Percentiles rank a stretch among this genome's conserved stretches.
Conservation (phyloP, 2,329 filamentous ascomycete species). For the Thielaviopsis ethacetica region DNA sequence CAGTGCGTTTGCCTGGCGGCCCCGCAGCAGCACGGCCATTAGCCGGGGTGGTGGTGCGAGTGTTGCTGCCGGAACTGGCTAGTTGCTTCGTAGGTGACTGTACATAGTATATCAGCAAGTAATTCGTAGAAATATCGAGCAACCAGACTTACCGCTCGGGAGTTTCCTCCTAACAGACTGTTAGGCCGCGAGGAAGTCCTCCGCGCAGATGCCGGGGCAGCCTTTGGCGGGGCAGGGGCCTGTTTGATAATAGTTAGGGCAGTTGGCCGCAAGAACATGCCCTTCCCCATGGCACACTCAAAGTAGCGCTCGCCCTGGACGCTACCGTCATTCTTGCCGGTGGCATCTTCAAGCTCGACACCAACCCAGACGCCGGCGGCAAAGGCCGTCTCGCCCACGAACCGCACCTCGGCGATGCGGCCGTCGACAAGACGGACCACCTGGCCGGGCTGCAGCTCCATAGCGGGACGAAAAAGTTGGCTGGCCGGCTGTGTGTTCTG, state of each 20-base stretch:
- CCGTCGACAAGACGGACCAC: conserved; percentile 61
- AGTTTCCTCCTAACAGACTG: conserved; percentile 24
- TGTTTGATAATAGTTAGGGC: conserved; percentile 46
- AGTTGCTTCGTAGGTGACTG: conserved; percentile 66
- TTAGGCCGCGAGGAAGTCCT: conserved; percentile 29
- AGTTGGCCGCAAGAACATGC: conserved; percentile 71
- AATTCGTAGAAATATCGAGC: neutral
- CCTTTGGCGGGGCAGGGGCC: conserved; percentile 24
- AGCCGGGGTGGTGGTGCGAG: conserved; percentile 49
- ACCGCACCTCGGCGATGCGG: conserved; percentile 62
- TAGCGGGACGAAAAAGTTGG: neutral
- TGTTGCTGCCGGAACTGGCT: conserved; percentile 32
- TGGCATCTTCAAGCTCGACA: conserved; percentile 65
- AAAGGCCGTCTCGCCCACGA: conserved; percentile 65
- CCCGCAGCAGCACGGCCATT: conserved; percentile 24
- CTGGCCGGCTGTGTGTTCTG: neutral
- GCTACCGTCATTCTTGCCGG: conserved; percentile 86
- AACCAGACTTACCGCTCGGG: neutral
- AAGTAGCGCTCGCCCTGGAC: conserved; percentile 83
- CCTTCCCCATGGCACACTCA: conserved; percentile 56
- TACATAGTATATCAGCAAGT: conserved; percentile 24
- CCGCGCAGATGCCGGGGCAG: conserved; percentile 19
- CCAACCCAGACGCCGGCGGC: conserved; percentile 72
- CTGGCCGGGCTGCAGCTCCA: conserved; percentile 37
- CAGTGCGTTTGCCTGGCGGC: conserved; percentile 18